These are phyloP conservation scores for Cladosporium colombiae DNA, from an alignment of 2,329 filamentous ascomycete species.

Conservation along the genomic window DNA sequence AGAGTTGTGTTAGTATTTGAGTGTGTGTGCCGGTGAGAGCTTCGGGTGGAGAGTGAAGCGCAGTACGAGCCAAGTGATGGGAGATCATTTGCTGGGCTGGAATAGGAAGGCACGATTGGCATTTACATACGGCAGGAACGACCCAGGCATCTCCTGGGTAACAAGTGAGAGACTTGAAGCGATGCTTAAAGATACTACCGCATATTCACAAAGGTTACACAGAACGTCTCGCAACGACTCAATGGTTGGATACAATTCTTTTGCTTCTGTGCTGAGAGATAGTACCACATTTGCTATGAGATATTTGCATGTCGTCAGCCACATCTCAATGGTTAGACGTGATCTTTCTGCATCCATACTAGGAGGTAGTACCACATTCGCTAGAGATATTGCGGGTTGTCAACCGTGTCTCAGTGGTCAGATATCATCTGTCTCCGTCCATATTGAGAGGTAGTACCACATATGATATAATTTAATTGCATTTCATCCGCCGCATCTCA, in stretches of 20 bases:
- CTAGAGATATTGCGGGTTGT: not conserved
- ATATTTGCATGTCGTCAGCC: not conserved
- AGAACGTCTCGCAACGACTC: not conserved
- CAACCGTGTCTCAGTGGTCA: not conserved
- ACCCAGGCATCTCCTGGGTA: not conserved
- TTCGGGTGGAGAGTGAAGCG: not conserved
- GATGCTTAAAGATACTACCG: not conserved
- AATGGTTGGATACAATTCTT: not conserved
- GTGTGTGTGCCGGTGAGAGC: not conserved
- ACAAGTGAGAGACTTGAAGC: not conserved
- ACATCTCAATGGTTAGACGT: not conserved
- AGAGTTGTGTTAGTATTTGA: not conserved
- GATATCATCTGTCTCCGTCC: not conserved
- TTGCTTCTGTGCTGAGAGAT: not conserved
- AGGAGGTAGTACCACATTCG: not conserved
- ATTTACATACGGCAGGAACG: not conserved
- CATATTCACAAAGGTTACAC: not conserved
- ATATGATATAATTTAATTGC: not conserved
- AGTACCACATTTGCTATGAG: not conserved
- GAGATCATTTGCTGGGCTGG: not conserved
- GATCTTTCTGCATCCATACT: not conserved
- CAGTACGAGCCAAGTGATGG: not conserved
- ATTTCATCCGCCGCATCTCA: not conserved
- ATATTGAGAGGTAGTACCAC: not conserved
- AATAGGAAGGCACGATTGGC: not conserved